Evolutionary conservation across 192 early-diverging fungal genomes (phyloP), one percentile per base, ranked within the genome.

Genomic region (Coemansia sp.): DNA sequence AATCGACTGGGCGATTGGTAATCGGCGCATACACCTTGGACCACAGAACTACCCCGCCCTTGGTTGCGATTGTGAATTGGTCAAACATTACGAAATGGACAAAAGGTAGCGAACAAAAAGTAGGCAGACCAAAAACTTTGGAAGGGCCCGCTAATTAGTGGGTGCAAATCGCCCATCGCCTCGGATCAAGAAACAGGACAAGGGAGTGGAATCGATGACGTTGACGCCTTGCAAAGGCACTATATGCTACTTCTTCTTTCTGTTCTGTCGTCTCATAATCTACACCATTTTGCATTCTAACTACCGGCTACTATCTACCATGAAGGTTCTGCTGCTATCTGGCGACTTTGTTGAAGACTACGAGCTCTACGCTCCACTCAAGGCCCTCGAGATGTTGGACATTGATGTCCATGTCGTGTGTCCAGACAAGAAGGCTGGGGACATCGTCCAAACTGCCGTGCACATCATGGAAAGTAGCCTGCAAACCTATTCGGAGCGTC

Each of bases 1-100:
- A 69, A 68, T 93, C 84, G 27, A 93, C 80, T 29, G 94, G 91
- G 3, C 85, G 68, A 11, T 70, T 81, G 2, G 62, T 58, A 14
- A 86, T 56, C 6, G 82, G 67, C 6, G 89, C 61, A 59, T 88
- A 94, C 9, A 83, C 77, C 57, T 87, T 87, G 36, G 86, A 82
- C 91, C 91, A 97, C 22, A 97, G 84, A 19, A 95, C 90, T 29
- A 93, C 76, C 14, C 95, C 95, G 37, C 92, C 91, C 64, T 88
- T 91, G 27, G 93, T 95, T 7, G 92, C 71, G 53, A 94, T 86
- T 0, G 87, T 84, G 59, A 92, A 91, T 32, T 85, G 72, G 72
- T 97, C 95, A 18, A 97, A 84, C 95, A 97, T 97, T 22, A 7
- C 14, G 44, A 12, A 37, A 50, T 32, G 17, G n/a, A 18, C 8